A percentile compares a stretch with the other conserved stretches of the same genome.
Conservation (phyloP, 306 rosid species). For the Macrotyloma uniflorum region DNA sequence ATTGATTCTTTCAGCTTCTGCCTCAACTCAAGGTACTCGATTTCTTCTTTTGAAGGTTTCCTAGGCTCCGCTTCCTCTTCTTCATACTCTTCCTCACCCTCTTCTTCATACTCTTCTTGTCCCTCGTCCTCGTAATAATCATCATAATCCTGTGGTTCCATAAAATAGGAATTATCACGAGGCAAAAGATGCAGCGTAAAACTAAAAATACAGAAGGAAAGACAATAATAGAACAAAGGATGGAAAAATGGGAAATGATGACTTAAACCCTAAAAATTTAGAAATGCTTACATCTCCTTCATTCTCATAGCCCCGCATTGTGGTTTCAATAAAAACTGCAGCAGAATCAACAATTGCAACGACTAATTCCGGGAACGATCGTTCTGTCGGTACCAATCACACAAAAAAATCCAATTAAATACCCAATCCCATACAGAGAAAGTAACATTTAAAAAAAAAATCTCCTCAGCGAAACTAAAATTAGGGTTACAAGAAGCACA, state of each 20-base stretch:
- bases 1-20: slow-evolving; percentile 66
- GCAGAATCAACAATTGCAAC: slow-evolving; percentile 21
- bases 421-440: not conserved
- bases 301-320: slow-evolving; percentile 63
- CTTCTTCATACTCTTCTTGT: slow-evolving; percentile 50
- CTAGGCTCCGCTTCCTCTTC: slow-evolving; percentile 47
- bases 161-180: not conserved
- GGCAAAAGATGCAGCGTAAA: not conserved
- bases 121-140: slow-evolving; percentile 60
- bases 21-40: slow-evolving; percentile 72
- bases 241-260: not conserved
- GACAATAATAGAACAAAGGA: not conserved
- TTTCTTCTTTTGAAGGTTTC: slow-evolving; percentile 67
- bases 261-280: not conserved
- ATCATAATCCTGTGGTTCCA: slow-evolving; percentile 42
- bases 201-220: not conserved
- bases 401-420: not conserved
- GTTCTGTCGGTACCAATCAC: slow-evolving; percentile 4
- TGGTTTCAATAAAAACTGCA: slow-evolving; percentile 1
- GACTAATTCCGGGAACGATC: not conserved
- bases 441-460: not conserved
- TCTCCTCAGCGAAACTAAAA: not conserved
- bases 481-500: not conserved
- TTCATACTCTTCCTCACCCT: slow-evolving; percentile 53
- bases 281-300: slow-evolving; percentile 47